phyloP scores from a whole-genome alignment of 2,329 filamentous ascomycete genomes.

The Cucurbitaria berberidis region DNA sequence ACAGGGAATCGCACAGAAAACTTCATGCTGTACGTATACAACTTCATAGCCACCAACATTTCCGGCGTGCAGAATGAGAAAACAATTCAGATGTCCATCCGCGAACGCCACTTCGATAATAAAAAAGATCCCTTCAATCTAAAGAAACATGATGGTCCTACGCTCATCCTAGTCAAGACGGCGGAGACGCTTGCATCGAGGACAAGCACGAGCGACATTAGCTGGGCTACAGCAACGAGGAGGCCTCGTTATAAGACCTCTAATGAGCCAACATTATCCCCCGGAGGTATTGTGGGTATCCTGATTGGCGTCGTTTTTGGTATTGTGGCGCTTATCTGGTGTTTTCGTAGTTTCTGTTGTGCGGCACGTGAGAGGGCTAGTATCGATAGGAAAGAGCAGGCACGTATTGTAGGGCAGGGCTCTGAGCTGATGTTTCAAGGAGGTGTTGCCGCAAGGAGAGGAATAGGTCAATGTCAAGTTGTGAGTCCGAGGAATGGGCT shows the following conservation, averaged over 20 bases:
- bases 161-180: conserved; percentile 18
- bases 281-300: conserved; percentile 3
- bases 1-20: conserved; percentile 6
- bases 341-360: conserved; percentile 1
- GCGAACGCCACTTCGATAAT: conserved; percentile 1
- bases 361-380: neutral
- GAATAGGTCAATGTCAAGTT: neutral
- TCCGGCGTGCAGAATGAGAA: conserved; percentile 5
- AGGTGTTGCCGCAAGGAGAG: neutral
- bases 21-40: conserved; percentile 9
- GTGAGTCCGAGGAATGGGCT: neutral
- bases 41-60: neutral
- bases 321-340: neutral
- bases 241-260: neutral
- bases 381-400: neutral
- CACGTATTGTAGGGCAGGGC: neutral
- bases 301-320: neutral
- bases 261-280: neutral
- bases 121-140: neutral
- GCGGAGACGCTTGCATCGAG: conserved; percentile 3
- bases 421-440: conserved; percentile 1
- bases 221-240: neutral
- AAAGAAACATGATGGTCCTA: conserved; percentile 13
- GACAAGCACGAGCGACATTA: conserved; percentile 1
- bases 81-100: conserved; percentile 9